phyloP scores from a whole-genome alignment of 164 flowering plant species.

The Saururus chinensis region DNA sequence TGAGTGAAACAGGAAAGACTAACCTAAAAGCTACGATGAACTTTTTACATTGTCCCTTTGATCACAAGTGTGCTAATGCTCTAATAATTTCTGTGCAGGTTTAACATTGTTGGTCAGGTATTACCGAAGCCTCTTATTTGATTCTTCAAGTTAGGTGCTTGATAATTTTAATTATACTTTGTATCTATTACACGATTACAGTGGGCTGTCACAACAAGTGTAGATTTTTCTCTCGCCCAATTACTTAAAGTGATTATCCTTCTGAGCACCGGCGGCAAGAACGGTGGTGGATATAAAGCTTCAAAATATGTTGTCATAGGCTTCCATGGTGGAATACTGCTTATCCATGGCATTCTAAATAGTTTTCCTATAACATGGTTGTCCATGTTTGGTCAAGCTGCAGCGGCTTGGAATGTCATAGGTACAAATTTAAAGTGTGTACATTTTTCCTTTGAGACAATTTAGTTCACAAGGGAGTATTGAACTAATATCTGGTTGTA shows the following conservation, averaged over 20 bases:
- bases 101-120: slow-evolving; percentile 99
- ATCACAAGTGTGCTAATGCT: not conserved
- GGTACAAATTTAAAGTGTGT: slow-evolving; percentile 35
- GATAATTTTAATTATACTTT: not conserved
- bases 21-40: no score
- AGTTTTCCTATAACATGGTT: slow-evolving; percentile 74
- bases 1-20: no score
- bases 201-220: slow-evolving; percentile 99
- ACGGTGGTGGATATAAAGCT: slow-evolving; percentile 80
- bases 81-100: slow-evolving; percentile 46
- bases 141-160: not conserved
- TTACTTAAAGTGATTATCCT: slow-evolving; percentile 88
- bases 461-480: not conserved
- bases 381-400: slow-evolving; percentile 81
- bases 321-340: slow-evolving; percentile 64
- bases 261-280: slow-evolving; percentile 82
- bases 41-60: not conserved
- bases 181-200: slow-evolving; percentile 29
- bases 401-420: slow-evolving; percentile 83
- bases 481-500: not conserved
- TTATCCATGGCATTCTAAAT: slow-evolving; percentile 67
- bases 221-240: slow-evolving; percentile 86
- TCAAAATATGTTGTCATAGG: slow-evolving; percentile 70
- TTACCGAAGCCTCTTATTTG: not conserved
- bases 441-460: not conserved